These are phyloP conservation scores for Diversispora eburnea DNA, from an alignment of 192 early-diverging fungal species.

Conservation along the genomic window DNA sequence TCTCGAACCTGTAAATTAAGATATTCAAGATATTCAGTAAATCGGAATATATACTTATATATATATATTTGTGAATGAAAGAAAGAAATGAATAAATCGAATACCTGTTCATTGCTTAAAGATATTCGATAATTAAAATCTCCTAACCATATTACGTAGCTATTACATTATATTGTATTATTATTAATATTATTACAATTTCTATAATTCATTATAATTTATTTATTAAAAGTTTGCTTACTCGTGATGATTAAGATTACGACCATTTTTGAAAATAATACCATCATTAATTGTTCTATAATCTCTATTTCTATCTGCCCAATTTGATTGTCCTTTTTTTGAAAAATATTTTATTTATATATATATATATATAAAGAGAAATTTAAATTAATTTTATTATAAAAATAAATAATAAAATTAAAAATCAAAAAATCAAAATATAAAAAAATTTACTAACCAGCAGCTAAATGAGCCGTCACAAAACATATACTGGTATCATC, in stretches of 20 bases:
- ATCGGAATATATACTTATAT: neutral
- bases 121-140: conserved; percentile 92
- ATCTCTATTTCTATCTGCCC: conserved; percentile 81
- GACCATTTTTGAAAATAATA: conserved; percentile 67
- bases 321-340: conserved; percentile 55
- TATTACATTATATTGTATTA: conserved; percentile 23
- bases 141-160: conserved; percentile 77
- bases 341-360: neutral
- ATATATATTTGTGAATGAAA: too few species aligned
- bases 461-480: conserved; percentile 91
- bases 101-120: conserved; percentile 70
- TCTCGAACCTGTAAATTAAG: conserved; percentile 38
- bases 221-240: conserved; percentile 37
- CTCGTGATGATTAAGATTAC: conserved; percentile 74
- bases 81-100: neutral
- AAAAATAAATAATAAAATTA: neutral
- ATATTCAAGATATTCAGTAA: neutral
- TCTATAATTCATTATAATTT: neutral
- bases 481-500: conserved; percentile 87
- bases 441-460: conserved; percentile 53
- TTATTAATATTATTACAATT: too few species aligned
- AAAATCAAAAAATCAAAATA: conserved; percentile 2
- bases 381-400: conserved; percentile 20
- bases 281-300: conserved; percentile 76
- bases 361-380: too few species aligned